Base-by-base conservation (phyloP, 371 early-diverging fungal genomes). In the Mortierella sp. region DNA sequence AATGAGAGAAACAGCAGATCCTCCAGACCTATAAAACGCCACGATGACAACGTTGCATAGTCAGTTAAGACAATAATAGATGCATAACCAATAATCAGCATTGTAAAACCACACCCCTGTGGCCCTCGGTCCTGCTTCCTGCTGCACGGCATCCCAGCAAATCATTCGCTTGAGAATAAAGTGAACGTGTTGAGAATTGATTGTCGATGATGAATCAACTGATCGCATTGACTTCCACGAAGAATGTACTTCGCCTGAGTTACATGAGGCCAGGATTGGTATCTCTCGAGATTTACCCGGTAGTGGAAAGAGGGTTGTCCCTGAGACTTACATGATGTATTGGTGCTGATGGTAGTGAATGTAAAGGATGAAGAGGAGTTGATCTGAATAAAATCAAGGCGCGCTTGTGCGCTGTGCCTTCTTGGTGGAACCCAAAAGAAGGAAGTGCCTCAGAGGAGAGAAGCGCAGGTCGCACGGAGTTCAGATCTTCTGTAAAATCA, bases 1-100 rank as follows among this genome's bases (percentile, higher is more conserved):
- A 73, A 97, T 95, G 63, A 93, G 84, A 87, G 96, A 93, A 60
- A 98, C 88, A 40, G 98, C 98, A 60, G 96, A 79, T 69, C 74
- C 79, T 70, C 74, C 68, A 66, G 79, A 79, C 79, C 79, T 79
- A 70, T n/a, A 34, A 31, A 51, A 7, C 19, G 22, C 19, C 26
- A 49, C 32, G 26, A 51, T 22, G 56, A 13, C 12, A 15, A 58
- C n/a, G 59, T 29, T 34, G 37, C 29, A 51, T 9, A n/a, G 56
- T 64, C 65, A 55, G 53, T 13, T 28, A 15, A 7, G 2, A 28
- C 26, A 10, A 28, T 13, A 26, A 53, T 13, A 53, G 10, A 53
- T 10, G 26, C 26, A 2, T 26, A 6, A n/a, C 49, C 8, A 22
- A 19, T 49, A n/a, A 3, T 2, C 49, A 2, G 19, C 19, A 49